Evolutionary conservation across 2,329 filamentous ascomycete species (phyloP), one percentile per base, ranked within the genome.

Genomic region (Paecilomyces formosus): DNA sequence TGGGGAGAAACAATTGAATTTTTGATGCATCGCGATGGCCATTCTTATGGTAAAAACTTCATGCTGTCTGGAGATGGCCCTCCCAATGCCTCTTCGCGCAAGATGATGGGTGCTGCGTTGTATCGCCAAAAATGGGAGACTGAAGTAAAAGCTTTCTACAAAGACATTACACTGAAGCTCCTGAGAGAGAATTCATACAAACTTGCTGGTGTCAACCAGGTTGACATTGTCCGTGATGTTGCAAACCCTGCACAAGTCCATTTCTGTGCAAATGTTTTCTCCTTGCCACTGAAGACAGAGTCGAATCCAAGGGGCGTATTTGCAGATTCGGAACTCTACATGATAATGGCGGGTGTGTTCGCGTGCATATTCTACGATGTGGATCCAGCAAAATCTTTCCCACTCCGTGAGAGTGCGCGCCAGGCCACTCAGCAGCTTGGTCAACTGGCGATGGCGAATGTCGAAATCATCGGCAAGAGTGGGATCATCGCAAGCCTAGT

Each of bases 221-320:
- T 80, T 53, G 79, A 81, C 63, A 75, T 81, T 53, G 73, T 79
- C 57, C 75, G 76, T 12, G 78, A 81, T 60, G 64, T 85, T 39
- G 79, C 80, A 61, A 83, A 83, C 59, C 71, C 81, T 9, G 73
- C 73, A 2, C 81, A 83, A 63, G 77, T 82, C 3, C 79, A 82
- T 66, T 84, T 85, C 66, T 78, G 76, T 58, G 74, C 81, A 0
- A 78, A 79, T 57, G 68, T 85, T 24, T 85, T 84, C 70, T 79
- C 77, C 62, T 69, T 85, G 6, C 82, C 83, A 0, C 68, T 85
- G 31, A 84, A 84, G 68, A 83, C 80, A 0, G 74, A 78, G 2
- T 73, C 78, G 3, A 76, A 78, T 18, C 80, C 80, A 0, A 68
- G 70, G 55, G 82, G 81, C 15, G 70, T 83, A 31, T 83, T 82